Base-by-base conservation (phyloP, 1,284 basidiomycete genomes). In the Rhodotorula sp. region DNA sequence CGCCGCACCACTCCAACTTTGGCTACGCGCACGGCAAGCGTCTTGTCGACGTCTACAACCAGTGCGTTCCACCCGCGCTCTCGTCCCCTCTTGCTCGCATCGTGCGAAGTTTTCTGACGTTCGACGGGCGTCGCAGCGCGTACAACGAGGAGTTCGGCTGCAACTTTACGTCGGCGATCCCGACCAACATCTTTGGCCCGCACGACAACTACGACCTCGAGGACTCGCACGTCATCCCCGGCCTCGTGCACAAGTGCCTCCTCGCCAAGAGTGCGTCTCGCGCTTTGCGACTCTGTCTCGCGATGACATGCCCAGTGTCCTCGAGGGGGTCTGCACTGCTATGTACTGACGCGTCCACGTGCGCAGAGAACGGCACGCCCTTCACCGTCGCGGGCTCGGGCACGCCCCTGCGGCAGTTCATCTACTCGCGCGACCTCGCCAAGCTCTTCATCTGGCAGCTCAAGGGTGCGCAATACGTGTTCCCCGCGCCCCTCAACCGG, bases 381-480 rank as follows among this genome's bases (percentile, higher is more conserved):
- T 93, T 95, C 82, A 84, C 89, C 63, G 90, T 94, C n/a, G 83
- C 87, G 66, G 93, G 92, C 10, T 89, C 90, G 0, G 92, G 93
- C 52, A 91, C 90, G 77, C 93, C 93, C 9, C 85, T 95, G 49
- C 87, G 93, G 46, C 93, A 96, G 81, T 96, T 96, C 82, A 93
- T 95, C 81, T 95, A 92, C 83, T 94, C 93, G n/a, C 85, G 87
- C 64, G 93, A 95, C 82, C 88, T 96, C 64, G 93, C 92, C 64
- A 94, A 91, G 81, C 84, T 94, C 64, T 93, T 95, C 84, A 90
- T 96, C 78, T 96, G 93, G 93, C 88, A 89, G 84, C 83, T 95
- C 46, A 72, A 70, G 58, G 66, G 65, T 61, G 46, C 58, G 65
- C n/a, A 12, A 4, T 19, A 9, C n/a, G 42, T 44, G 41, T 8